Evolutionary conservation across 805 yeast genomes (phyloP).

Genomic region (Suhomyces pyralidae): DNA sequence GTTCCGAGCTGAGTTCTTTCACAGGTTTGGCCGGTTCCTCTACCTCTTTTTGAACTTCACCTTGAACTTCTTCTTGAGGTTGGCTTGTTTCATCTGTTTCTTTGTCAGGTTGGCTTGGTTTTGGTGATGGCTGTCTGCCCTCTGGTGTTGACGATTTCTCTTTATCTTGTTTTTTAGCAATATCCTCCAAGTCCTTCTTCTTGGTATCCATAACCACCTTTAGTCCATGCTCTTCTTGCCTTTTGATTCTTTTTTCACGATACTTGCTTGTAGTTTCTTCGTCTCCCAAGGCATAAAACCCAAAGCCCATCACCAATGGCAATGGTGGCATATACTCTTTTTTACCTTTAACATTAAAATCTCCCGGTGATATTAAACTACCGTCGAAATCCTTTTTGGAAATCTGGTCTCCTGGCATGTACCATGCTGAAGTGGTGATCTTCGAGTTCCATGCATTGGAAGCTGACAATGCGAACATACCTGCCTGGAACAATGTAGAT

Average conservation of each 20-base stretch:
- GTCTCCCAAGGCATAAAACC: slow-evolving; percentile 69
- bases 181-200: slow-evolving; percentile 35
- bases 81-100: background rate
- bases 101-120: background rate
- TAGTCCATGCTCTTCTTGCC: slow-evolving; percentile 39
- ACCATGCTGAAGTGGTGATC: slow-evolving; percentile 80
- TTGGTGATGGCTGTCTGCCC: too few species aligned
- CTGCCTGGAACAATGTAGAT: slow-evolving; percentile 84
- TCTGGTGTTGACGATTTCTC: background rate
- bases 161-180: slow-evolving; percentile 2
- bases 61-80: background rate
- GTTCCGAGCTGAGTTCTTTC: slow-evolving; percentile 1
- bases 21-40: background rate
- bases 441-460: slow-evolving; percentile 91
- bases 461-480: slow-evolving; percentile 74
- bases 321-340: slow-evolving; percentile 69
- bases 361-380: slow-evolving; percentile 57
- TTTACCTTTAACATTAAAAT: slow-evolving; percentile 52
- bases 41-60: too few species aligned
- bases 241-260: slow-evolving; percentile 23
- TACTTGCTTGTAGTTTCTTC: slow-evolving; percentile 46
- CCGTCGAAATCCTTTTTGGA: slow-evolving; percentile 68
- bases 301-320: slow-evolving; percentile 89
- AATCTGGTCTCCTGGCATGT: slow-evolving; percentile 65
- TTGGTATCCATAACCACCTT: slow-evolving; percentile 33